Conservation (phyloP, 1,284 basidiomycete species). For the Mycena sp. region DNA sequence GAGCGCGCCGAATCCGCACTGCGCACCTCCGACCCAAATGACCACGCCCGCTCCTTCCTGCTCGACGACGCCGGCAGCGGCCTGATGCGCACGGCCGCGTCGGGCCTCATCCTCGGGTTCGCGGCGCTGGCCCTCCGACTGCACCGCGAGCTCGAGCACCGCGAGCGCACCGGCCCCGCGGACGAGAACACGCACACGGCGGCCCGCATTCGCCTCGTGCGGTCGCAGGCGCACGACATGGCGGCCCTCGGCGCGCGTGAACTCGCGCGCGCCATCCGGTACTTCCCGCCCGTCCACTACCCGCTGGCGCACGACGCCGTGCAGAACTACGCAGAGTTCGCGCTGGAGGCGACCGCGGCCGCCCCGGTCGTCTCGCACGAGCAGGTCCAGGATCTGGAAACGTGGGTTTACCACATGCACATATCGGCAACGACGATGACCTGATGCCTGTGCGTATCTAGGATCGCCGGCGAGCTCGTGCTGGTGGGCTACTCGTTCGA, state of each 20-base stretch:
- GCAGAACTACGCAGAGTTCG: background rate
- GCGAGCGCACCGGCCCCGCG: background rate
- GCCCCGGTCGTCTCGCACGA: background rate
- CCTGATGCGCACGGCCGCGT: background rate
- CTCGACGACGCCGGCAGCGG: background rate
- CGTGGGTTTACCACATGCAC: background rate
- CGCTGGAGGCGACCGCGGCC: conserved; percentile 1
- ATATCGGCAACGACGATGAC: too few species aligned
- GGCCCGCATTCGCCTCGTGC: background rate
- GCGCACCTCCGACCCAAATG: background rate
- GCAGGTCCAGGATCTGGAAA: background rate
- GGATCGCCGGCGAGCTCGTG: conserved; percentile 1
- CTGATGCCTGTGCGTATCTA: background rate
- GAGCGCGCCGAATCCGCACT: background rate
- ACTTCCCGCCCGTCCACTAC: background rate
- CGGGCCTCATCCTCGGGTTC: background rate
- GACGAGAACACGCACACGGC: background rate
- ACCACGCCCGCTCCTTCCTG: background rate
- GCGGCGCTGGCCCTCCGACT: background rate
- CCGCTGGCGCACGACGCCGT: background rate
- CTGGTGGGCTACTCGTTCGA: conserved; percentile 6
- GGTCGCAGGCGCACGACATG: background rate
- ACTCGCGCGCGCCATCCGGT: background rate
- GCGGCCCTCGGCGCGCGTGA: background rate
- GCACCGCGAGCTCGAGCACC: background rate